Evolutionary conservation across 768 basidiomycete species (phyloP), one percentile per base, ranked within the genome.

Genomic region (Baorangia bicolor): DNA sequence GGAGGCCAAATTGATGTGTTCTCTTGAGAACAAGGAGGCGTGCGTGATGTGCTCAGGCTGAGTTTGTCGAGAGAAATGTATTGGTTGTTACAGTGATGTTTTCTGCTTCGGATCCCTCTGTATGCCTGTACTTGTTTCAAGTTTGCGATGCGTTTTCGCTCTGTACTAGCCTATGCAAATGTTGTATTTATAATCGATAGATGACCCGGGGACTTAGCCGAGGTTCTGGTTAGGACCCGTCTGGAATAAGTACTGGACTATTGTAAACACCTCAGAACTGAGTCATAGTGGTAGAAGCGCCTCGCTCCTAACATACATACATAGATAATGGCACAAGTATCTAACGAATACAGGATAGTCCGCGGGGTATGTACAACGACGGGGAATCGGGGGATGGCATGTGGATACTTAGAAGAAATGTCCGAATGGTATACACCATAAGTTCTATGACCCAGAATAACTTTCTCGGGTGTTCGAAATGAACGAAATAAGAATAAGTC

Each of bases 21-120:
- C 90, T 59, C 63, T 96, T 46, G 93, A 95, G 72, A 96, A 96
- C 74, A 94, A 94, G 78, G 94, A 96, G 51, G 92, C 90, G 1
- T 96, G 93, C 68, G 64, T 94, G 69, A 94, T 94, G 92, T 94
- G 92, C 75, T 92, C 90, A 57, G 89, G 87, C 51, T 92, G 71
- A 82, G 28, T 21, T 33, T 38, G 40, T 23, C 8, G 40, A 44
- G 27, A 38, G 12, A 35, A 23, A 35, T 30, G 25, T 40, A 18
- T 30, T 39, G 11, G 41, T 40, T 56, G n/a, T 18, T 31, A n/a
- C n/a, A n/a, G n/a, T n/a, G 2, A 14, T 50, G 33, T 41, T 43
- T 43, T 42, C 18, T 47, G 35, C 41, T 34, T 49, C 49, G 43
- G 40, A 55, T 61, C 23, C 23, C 49, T 47, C 20, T 49, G 41